These are phyloP conservation scores for Dendrobium huoshanense DNA, from an alignment of 106 monocot species.

Conservation along the genomic window DNA sequence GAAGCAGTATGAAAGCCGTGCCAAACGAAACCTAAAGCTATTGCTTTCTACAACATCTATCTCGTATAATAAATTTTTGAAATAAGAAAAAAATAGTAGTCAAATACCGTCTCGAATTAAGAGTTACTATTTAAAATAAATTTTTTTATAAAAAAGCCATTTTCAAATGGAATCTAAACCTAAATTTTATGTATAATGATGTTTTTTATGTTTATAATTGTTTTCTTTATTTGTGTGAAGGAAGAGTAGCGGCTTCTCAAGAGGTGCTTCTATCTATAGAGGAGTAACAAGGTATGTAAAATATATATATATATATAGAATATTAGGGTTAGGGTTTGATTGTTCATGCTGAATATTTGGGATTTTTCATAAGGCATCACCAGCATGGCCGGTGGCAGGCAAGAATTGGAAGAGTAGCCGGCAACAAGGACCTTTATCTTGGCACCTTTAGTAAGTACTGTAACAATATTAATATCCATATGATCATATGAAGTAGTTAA, in stretches of 20 bases:
- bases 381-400: slow-evolving; percentile 98
- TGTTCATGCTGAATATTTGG: no score
- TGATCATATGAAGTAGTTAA: not conserved
- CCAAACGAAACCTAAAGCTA: no score
- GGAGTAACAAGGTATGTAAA: slow-evolving; percentile 80
- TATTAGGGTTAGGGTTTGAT: not conserved
- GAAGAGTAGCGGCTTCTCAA: slow-evolving; percentile 97
- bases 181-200: no score
- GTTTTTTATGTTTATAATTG: no score
- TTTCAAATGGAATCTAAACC: no score
- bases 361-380: slow-evolving; percentile 49
- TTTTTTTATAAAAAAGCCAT: no score
- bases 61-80: no score
- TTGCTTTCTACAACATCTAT: no score
- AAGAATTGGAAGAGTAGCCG: slow-evolving; percentile 87
- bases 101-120: no score
- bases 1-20: no score
- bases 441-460: slow-evolving; percentile 81
- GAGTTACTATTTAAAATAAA: no score
- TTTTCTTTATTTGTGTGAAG: slow-evolving; percentile 21
- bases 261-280: slow-evolving; percentile 91
- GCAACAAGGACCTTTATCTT: slow-evolving; percentile 95
- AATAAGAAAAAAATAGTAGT: no score
- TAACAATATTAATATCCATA: not conserved
- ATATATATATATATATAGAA: not conserved